These are phyloP conservation scores for Haematococcus lacustris DNA, from an alignment of 139 green algal species.

Conservation along the genomic window DNA sequence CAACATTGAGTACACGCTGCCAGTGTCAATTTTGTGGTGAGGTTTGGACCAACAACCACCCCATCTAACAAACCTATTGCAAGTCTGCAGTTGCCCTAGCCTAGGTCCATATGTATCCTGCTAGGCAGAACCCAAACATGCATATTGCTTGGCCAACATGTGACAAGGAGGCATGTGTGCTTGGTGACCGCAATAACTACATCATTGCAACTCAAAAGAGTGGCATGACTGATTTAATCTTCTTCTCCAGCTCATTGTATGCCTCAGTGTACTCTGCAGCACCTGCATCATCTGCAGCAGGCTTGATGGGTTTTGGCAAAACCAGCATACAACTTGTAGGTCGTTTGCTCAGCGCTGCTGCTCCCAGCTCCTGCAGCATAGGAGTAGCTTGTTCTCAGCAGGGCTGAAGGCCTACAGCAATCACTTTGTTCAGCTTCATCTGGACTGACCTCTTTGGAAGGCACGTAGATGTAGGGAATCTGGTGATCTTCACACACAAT, in stretches of 20 bases:
- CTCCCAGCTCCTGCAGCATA: constrained; percentile 74
- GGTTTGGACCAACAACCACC: no score
- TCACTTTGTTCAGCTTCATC: neutral
- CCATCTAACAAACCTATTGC: no score
- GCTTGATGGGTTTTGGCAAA: constrained; percentile 73
- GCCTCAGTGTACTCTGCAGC: constrained; percentile 60
- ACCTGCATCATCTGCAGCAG: constrained; percentile 35
- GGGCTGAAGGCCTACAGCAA: neutral
- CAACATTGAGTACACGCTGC: no score
- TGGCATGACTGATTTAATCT: constrained; percentile 44
- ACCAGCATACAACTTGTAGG: constrained; percentile 96
- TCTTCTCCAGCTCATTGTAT: constrained; percentile 63
- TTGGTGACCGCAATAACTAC: no score
- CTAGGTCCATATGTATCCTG: no score
- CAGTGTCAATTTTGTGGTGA: no score
- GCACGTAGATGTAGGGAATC: constrained; percentile 95
- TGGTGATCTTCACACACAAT: constrained; percentile 92
- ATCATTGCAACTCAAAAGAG: constrained; percentile 24
- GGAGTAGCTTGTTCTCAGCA: neutral
- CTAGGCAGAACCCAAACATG: no score
- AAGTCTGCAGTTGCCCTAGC: no score
- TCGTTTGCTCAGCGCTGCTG: constrained; percentile 90
- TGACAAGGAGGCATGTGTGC: no score
- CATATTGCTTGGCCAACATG: no score
- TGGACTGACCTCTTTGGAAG: constrained; percentile 78